Percentiles rank a stretch among this genome's conserved stretches.
These are phyloP conservation scores for Candida broadrunensis DNA, from an alignment of 805 yeast genomes.

Conservation along the genomic window DNA sequence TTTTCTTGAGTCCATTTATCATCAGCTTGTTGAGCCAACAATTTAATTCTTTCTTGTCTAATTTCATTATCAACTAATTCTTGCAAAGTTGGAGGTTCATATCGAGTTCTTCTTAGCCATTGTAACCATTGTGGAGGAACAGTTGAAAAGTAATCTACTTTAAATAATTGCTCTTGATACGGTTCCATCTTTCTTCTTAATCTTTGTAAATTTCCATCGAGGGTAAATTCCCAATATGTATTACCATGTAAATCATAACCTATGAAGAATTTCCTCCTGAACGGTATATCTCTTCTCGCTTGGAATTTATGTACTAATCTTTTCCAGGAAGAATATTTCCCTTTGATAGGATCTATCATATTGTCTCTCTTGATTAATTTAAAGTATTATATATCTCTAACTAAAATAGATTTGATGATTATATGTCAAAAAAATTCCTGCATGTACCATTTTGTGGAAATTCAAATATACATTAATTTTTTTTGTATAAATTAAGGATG, in stretches of 20 bases:
- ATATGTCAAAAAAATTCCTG: too few species aligned
- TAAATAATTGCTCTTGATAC: constrained; percentile 40
- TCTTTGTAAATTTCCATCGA: constrained; percentile 49
- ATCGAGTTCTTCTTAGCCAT: constrained; percentile 71
- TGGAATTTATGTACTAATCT: constrained; percentile 55
- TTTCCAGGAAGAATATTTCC: constrained; percentile 48
- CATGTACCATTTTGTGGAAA: too few species aligned
- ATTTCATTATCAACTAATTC: constrained; percentile 60
- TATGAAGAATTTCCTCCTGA: constrained; percentile 64
- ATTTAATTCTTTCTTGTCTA: constrained; percentile 52
- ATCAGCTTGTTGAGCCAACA: constrained; percentile 47
- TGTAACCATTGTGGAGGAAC: constrained; percentile 76
- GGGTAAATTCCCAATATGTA: constrained; percentile 78
- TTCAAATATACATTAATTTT: neutral
- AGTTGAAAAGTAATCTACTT: constrained; percentile 57
- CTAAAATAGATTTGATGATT: too few species aligned
- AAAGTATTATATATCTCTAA: too few species aligned
- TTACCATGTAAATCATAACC: constrained; percentile 83
- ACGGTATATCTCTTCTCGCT: constrained; percentile 62
- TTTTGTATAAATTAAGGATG: neutral
- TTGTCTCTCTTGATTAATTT: too few species aligned
- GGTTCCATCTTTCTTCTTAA: constrained; percentile 68
- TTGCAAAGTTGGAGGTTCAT: constrained; percentile 55
- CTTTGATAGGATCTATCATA: constrained; percentile 48
- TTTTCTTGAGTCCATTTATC: constrained; percentile 39